phyloP scores from a whole-genome alignment of 2,329 filamentous ascomycete species.

The Apiospora arundinis region DNA sequence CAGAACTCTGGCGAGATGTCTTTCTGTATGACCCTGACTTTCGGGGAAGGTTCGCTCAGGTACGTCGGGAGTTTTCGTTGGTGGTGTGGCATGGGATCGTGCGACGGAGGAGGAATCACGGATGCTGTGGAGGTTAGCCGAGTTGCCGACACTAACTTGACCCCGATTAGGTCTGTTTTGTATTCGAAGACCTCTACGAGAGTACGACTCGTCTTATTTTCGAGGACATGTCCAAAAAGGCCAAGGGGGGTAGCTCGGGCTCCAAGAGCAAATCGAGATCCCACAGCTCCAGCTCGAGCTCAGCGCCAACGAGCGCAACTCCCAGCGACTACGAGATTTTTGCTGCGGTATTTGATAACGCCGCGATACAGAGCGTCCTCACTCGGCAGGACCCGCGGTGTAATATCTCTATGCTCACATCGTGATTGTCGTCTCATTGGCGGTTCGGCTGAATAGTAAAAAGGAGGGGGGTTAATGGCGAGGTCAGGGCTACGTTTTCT shows the following conservation, averaged over 20 bases:
- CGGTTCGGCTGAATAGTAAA: neutral
- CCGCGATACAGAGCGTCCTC: slow-evolving; percentile 57
- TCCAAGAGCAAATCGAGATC: slow-evolving; percentile 41
- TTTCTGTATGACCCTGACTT: slow-evolving; percentile 68
- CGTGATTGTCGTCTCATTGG: slow-evolving; percentile 24
- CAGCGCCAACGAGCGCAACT: slow-evolving; percentile 26
- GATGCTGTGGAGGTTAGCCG: neutral
- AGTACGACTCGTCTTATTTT: slow-evolving; percentile 60
- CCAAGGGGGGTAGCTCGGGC: slow-evolving; percentile 36
- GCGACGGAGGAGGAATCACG: neutral
- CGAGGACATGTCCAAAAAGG: slow-evolving; percentile 63
- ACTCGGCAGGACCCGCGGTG: slow-evolving; percentile 61
- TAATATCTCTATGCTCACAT: slow-evolving; percentile 58
- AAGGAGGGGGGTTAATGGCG: neutral
- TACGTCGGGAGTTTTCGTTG: slow-evolving; percentile 10
- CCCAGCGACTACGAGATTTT: slow-evolving; percentile 50
- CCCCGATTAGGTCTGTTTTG: slow-evolving; percentile 56
- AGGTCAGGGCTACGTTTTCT: neutral
- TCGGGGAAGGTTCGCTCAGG: slow-evolving; percentile 64
- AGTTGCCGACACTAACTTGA: neutral
- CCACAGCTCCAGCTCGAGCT: slow-evolving; percentile 38
- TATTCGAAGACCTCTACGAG: slow-evolving; percentile 64
- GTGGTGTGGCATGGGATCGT: neutral
- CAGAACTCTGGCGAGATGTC: slow-evolving; percentile 70
- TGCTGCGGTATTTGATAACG: slow-evolving; percentile 55